These are phyloP conservation scores for Abrus precatorius DNA, from an alignment of 306 rosid species.

Conservation along the genomic window DNA sequence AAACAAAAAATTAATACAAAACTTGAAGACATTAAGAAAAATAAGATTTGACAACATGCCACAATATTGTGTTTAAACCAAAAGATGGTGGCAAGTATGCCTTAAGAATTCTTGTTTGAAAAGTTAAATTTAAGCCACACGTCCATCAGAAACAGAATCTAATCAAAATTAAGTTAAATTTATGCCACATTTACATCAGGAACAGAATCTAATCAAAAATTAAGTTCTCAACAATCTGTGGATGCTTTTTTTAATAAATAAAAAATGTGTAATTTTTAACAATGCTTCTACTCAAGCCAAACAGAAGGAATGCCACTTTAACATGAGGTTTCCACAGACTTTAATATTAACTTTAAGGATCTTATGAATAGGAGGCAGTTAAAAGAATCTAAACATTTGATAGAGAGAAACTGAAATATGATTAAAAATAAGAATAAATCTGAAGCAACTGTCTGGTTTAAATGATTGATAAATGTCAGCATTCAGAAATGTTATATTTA, in stretches of 20 bases:
- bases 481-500: conserved; percentile 24
- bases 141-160: conserved; percentile 25
- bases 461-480: conserved; percentile 35
- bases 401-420: conserved; percentile 25
- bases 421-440: conserved; percentile 23
- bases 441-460: conserved; percentile 13
- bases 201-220: conserved; percentile 26
- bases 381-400: conserved; percentile 7
- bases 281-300: background rate
- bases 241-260: background rate
- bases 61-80: conserved; percentile 2
- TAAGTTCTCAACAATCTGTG: conserved; percentile 1
- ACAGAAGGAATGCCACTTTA: conserved; percentile 25
- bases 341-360: conserved; percentile 6
- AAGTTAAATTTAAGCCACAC: conserved; percentile 1
- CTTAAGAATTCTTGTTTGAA: conserved; percentile 1
- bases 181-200: conserved; percentile 15
- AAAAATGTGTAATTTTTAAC: background rate
- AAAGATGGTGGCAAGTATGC: conserved; percentile 30
- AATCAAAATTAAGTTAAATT: conserved; percentile 5
- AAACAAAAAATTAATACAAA: conserved; percentile 40
- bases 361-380: background rate
- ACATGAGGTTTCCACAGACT: background rate
- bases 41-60: background rate
- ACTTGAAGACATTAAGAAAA: conserved; percentile 19